Evolutionary conservation across 805 yeast species (phyloP).

Genomic region (Kazachstania taianensis): DNA sequence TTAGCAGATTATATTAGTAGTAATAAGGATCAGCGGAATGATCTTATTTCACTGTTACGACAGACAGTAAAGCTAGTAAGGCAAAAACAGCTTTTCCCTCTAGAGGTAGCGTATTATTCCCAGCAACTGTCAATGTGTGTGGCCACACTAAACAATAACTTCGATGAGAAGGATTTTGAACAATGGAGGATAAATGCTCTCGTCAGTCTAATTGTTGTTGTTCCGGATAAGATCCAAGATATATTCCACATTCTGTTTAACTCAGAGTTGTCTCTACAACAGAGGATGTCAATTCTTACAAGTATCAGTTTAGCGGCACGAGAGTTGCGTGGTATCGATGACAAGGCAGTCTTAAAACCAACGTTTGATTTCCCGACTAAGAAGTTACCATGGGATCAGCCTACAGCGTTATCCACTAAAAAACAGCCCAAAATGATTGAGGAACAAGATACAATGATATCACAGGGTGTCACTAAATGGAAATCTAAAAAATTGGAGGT

Average conservation of each 20-base stretch:
- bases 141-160: slow-evolving; percentile 46
- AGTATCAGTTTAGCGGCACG: slow-evolving; percentile 63
- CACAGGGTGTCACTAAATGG: slow-evolving; percentile 16
- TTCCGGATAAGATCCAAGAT: slow-evolving; percentile 35
- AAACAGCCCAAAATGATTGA: not conserved
- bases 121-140: slow-evolving; percentile 42
- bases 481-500: slow-evolving; percentile 27
- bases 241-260: slow-evolving; percentile 39
- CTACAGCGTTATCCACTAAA: too few species aligned
- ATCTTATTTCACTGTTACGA: slow-evolving; percentile 34
- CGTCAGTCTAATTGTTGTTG: slow-evolving; percentile 51
- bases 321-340: slow-evolving; percentile 56
- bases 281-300: slow-evolving; percentile 58
- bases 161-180: slow-evolving; percentile 50
- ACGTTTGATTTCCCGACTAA: slow-evolving; percentile 28
- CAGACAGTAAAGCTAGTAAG: slow-evolving; percentile 46
- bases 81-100: slow-evolving; percentile 49
- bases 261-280: slow-evolving; percentile 78
- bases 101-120: slow-evolving; percentile 52
- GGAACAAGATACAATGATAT: not conserved
- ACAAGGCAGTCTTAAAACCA: slow-evolving; percentile 35
- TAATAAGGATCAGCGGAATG: slow-evolving; percentile 30
- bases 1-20: slow-evolving; percentile 43
- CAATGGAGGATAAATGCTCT: slow-evolving; percentile 53
- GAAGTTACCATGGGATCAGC: slow-evolving; percentile 27